phyloP scores from a whole-genome alignment of 129 eudicot genomes.

The Flaveria brownii region DNA sequence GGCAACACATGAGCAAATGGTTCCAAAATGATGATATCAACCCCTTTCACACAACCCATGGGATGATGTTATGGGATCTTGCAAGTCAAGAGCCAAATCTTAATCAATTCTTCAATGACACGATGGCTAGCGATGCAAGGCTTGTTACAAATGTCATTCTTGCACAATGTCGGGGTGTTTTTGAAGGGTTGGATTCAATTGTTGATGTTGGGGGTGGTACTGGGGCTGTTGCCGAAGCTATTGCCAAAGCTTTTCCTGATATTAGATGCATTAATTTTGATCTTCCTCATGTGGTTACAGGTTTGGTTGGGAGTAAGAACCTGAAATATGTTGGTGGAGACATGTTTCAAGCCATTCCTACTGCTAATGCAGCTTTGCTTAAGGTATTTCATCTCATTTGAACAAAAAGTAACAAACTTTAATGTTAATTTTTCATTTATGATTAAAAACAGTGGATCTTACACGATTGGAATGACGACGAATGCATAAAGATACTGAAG shows the following conservation, averaged over 20 bases:
- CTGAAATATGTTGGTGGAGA: constrained; percentile 28
- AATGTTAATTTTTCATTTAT: too few species aligned
- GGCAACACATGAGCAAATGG: constrained; percentile 28
- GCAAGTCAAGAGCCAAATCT: constrained; percentile 12
- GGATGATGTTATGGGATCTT: constrained; percentile 8
- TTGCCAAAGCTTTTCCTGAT: constrained; percentile 24
- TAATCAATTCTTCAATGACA: constrained; percentile 15
- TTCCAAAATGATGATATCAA: constrained; percentile 12
- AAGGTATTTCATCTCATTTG: background rate
- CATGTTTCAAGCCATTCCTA: constrained; percentile 28
- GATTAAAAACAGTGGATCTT: constrained; percentile 25
- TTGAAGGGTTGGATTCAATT: constrained; percentile 27
- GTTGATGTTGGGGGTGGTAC: constrained; percentile 50
- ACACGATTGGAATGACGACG: constrained; percentile 29
- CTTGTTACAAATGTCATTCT: constrained; percentile 25
- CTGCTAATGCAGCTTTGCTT: constrained; percentile 22
- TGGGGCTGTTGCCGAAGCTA: constrained; percentile 26
- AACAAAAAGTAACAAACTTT: background rate
- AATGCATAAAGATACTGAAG: constrained; percentile 20
- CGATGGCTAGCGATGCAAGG: constrained; percentile 28
- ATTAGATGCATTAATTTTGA: constrained; percentile 28
- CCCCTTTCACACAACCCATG: constrained; percentile 17
- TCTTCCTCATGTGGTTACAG: constrained; percentile 38
- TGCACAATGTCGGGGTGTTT: background rate
- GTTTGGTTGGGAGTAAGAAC: constrained; percentile 23